phyloP scores from a whole-genome alignment of 345 rosid species.

The Eucalyptus marginata region DNA sequence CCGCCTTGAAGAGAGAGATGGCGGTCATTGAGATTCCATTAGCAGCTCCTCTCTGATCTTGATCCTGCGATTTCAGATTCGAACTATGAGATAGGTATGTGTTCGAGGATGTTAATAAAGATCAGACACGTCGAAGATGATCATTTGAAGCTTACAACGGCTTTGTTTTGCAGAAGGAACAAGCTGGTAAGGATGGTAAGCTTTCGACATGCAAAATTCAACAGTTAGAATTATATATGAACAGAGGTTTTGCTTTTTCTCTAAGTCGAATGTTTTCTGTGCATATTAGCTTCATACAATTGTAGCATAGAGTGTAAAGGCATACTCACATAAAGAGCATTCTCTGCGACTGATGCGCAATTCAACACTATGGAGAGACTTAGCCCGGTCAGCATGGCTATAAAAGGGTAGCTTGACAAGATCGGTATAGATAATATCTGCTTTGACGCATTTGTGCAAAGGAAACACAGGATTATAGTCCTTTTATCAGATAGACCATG shows the following conservation, averaged over 20 bases:
- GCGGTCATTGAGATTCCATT: constrained; percentile 40
- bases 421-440: constrained; percentile 47
- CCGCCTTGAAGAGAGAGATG: constrained; percentile 41
- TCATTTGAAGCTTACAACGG: constrained; percentile 18
- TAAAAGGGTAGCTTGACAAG: constrained; percentile 49
- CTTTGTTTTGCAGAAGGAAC: constrained; percentile 35
- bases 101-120: not conserved
- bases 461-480: not conserved
- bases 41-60: constrained; percentile 49
- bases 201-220: not conserved
- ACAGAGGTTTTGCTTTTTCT: not conserved
- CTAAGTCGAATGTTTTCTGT: not conserved
- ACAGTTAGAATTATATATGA: not conserved
- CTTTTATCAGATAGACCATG: not conserved
- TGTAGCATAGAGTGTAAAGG: not conserved
- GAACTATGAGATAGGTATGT: not conserved
- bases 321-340: constrained; percentile 31
- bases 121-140: not conserved
- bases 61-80: constrained; percentile 17
- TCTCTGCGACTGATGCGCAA: constrained; percentile 56
- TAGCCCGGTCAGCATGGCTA: constrained; percentile 57
- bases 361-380: constrained; percentile 37
- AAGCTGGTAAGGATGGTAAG: constrained; percentile 18
- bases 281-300: not conserved
- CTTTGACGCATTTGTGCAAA: not conserved